Conservation (phyloP, 345 rosid genomes). For the Hypericum perforatum region DNA sequence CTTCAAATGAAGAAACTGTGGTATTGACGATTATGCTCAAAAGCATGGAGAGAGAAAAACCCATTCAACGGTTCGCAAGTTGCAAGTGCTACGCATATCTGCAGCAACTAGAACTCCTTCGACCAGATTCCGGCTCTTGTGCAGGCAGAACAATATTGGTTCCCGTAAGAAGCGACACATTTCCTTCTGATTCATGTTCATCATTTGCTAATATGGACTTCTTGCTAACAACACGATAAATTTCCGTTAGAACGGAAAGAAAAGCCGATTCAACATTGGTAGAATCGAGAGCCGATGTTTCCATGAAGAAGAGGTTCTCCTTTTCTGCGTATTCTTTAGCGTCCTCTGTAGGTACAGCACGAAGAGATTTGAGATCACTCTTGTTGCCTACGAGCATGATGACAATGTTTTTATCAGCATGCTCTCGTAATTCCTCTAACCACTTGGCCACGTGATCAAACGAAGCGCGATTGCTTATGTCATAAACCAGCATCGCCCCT, state of each 20-base stretch:
- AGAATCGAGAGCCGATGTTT: conserved; percentile 57
- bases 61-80: not conserved
- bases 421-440: conserved; percentile 49
- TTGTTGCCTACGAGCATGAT: conserved; percentile 59
- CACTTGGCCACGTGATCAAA: conserved; percentile 52
- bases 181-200: conserved; percentile 37
- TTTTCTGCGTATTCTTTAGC: conserved; percentile 50
- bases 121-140: conserved; percentile 22
- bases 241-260: conserved; percentile 42
- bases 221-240: conserved; percentile 43
- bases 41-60: conserved; percentile 1
- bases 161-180: conserved; percentile 40
- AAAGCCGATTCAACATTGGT: conserved; percentile 54
- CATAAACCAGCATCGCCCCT: conserved; percentile 61
- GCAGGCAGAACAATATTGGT: conserved; percentile 32
- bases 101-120: conserved; percentile 27
- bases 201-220: conserved; percentile 43
- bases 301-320: conserved; percentile 51
- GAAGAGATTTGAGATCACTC: conserved; percentile 39
- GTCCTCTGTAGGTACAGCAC: conserved; percentile 50
- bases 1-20: not conserved
- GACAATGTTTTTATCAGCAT: conserved; percentile 49
- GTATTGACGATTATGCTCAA: conserved; percentile 6
- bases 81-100: conserved; percentile 18
- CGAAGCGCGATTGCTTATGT: conserved; percentile 42